These are phyloP conservation scores for Fusarium mundagurra DNA, from an alignment of 2,329 filamentous ascomycete genomes.

Conservation along the genomic window DNA sequence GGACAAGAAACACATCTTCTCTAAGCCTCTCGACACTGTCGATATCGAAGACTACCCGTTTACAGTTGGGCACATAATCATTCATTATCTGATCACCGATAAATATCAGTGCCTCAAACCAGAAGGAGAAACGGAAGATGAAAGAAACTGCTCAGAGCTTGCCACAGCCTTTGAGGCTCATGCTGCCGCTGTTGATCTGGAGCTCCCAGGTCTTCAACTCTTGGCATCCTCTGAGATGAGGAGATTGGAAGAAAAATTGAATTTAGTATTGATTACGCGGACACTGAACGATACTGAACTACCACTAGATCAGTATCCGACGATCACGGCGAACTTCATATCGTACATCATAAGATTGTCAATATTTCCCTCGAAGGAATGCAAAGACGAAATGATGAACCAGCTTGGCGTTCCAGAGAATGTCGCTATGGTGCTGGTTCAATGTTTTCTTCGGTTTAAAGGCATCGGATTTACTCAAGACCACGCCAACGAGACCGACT, in stretches of 20 bases:
- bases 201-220: not conserved
- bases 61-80: not conserved
- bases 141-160: not conserved
- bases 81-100: not conserved
- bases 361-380: not conserved
- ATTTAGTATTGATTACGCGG: not conserved
- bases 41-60: not conserved
- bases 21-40: not conserved
- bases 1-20: not conserved
- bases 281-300: not conserved
- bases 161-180: not conserved
- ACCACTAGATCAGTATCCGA: not conserved
- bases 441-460: not conserved
- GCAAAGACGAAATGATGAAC: not conserved
- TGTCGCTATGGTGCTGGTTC: not conserved
- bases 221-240: not conserved
- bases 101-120: not conserved
- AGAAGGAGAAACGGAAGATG: not conserved
- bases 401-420: not conserved
- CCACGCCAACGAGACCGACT: accelerated
- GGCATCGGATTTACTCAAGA: accelerated
- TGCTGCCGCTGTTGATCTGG: not conserved
- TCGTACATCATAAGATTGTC: accelerated
- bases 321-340: not conserved
- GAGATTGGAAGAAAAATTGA: not conserved